These are phyloP conservation scores for Biscogniauxia sp. DNA, from an alignment of 2,329 filamentous ascomycete species.

Conservation along the genomic window DNA sequence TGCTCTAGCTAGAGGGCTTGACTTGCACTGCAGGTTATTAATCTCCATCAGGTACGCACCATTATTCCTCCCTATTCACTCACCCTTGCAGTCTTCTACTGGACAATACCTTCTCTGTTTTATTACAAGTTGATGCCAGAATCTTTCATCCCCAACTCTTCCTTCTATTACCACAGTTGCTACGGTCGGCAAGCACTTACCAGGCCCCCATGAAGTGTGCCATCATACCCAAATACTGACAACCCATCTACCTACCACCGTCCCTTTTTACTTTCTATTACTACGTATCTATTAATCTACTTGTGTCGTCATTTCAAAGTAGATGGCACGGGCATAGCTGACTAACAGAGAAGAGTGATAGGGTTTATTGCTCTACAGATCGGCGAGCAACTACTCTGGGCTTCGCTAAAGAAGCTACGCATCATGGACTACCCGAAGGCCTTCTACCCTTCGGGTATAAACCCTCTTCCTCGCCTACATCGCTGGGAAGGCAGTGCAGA, in stretches of 20 bases:
- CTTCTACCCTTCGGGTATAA: conserved; percentile 1
- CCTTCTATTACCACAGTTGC: too few relatives aligned
- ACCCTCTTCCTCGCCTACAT: conserved; percentile 10
- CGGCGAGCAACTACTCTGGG: not conserved
- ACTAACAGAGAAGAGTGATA: not conserved
- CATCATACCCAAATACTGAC: not conserved
- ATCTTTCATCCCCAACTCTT: not conserved
- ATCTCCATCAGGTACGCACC: not conserved
- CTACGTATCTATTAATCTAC: not conserved
- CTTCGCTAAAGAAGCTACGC: not conserved
- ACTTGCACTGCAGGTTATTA: not conserved
- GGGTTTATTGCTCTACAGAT: not conserved
- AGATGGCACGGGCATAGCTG: not conserved
- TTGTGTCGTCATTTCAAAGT: not conserved
- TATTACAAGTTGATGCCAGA: not conserved
- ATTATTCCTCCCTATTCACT: not conserved
- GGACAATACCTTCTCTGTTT: too few relatives aligned
- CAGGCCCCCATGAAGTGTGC: not conserved
- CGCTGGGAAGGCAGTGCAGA: not conserved
- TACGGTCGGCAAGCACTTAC: too few relatives aligned
- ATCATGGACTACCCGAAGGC: conserved; percentile 14
- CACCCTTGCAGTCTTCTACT: not conserved
- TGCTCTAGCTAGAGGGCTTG: too few relatives aligned
- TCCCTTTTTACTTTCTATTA: not conserved
- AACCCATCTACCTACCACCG: not conserved